A percentile compares a stretch with the other conserved stretches of the same genome.
Evolutionary conservation across 805 yeast genomes (phyloP).

Genomic region (Zygosaccharomyces kombuchaensis): DNA sequence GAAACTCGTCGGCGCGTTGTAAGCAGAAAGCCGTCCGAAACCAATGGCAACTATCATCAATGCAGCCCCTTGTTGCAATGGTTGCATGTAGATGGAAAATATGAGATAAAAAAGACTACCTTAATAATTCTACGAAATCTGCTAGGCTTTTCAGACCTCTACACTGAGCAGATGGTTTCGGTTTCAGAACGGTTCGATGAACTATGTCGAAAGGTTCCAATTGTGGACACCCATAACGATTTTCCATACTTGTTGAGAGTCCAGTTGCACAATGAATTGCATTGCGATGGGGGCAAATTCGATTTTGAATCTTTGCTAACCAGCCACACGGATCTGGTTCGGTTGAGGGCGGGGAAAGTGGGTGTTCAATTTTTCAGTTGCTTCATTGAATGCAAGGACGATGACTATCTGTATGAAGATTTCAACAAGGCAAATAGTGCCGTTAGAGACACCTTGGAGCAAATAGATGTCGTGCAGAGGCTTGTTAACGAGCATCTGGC

Average conservation of each 20-base stretch:
- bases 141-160: neutral
- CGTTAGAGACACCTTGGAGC: constrained; percentile 52
- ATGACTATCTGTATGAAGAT: constrained; percentile 39
- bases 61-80: neutral
- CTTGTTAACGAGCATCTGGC: constrained; percentile 40
- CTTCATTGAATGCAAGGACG: constrained; percentile 44
- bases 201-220: constrained; percentile 30
- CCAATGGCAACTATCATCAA: neutral
- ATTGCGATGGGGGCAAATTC: constrained; percentile 3
- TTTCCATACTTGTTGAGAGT: constrained; percentile 47
- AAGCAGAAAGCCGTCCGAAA: too few species aligned
- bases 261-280: constrained; percentile 38
- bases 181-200: constrained; percentile 1
- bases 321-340: constrained; percentile 43
- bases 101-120: too few species aligned
- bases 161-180: neutral
- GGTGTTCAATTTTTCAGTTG: constrained; percentile 52
- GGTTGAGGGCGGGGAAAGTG: constrained; percentile 41
- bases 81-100: too few species aligned
- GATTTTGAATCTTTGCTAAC: constrained; percentile 40
- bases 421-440: constrained; percentile 42
- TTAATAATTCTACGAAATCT: neutral
- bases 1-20: too few species aligned
- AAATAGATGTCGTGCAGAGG: constrained; percentile 47
- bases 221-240: constrained; percentile 48